These are phyloP conservation scores for Parastagonospora nodorum DNA, from an alignment of 2,329 filamentous ascomycete genomes.

Conservation along the genomic window DNA sequence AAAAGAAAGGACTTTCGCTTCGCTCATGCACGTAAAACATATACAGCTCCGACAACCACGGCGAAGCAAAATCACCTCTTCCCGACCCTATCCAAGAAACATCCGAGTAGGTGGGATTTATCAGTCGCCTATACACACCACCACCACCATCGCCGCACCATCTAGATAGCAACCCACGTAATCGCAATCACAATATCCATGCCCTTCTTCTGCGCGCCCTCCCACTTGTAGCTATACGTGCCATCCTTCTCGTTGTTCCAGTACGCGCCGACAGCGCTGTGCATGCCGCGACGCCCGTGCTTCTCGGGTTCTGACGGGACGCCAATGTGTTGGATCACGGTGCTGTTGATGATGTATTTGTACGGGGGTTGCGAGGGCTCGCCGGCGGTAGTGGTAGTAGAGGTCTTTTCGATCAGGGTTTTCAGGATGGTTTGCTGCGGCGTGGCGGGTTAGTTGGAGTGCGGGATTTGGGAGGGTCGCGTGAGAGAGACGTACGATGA, in stretches of 20 bases:
- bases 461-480: conserved; percentile 33
- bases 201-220: conserved; percentile 59
- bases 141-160: no score
- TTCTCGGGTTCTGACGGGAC: conserved; percentile 56
- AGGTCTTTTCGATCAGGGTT: conserved; percentile 76
- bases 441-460: conserved; percentile 46
- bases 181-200: conserved; percentile 59
- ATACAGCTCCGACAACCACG: background rate
- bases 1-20: no score
- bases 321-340: conserved; percentile 88
- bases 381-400: conserved; percentile 54
- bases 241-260: conserved; percentile 92
- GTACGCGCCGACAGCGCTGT: conserved; percentile 82
- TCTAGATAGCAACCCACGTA: conserved; percentile 71
- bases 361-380: conserved; percentile 63
- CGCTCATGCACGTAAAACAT: background rate
- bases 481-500: conserved; percentile 71
- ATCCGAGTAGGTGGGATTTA: no score
- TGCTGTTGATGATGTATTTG: conserved; percentile 98
- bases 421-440: conserved; percentile 75
- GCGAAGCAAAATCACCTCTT: background rate
- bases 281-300: conserved; percentile 87
- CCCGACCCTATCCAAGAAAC: background rate
- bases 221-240: conserved; percentile 89
- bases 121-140: no score